These are phyloP conservation scores for Allium fistulosum DNA, from an alignment of 106 monocot species.

Conservation along the genomic window DNA sequence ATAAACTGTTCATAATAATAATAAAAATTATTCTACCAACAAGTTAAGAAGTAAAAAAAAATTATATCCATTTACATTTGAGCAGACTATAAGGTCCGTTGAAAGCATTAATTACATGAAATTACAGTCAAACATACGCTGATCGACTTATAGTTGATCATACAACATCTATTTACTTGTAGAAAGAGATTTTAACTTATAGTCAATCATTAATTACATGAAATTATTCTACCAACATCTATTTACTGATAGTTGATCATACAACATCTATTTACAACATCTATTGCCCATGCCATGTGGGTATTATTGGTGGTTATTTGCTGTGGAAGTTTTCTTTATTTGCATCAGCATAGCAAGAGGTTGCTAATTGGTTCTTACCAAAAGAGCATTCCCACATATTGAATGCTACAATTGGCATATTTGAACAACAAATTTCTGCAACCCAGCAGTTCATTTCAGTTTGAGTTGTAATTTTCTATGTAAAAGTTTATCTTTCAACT, in stretches of 20 bases:
- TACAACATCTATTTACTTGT: neutral
- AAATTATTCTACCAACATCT: too few species aligned
- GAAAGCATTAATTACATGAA: too few species aligned
- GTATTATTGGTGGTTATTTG: too few species aligned
- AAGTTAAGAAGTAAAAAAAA: too few species aligned
- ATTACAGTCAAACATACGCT: neutral
- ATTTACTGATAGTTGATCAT: conserved; percentile 3
- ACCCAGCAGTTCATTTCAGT: conserved; percentile 2
- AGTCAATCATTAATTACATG: too few species aligned
- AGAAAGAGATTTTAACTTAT: too few species aligned
- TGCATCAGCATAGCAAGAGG: neutral
- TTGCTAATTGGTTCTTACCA: neutral
- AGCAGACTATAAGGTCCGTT: too few species aligned
- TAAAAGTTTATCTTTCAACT: neutral
- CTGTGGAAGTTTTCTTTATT: neutral
- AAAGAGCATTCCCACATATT: neutral
- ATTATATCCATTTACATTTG: too few species aligned
- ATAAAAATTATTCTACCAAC: too few species aligned
- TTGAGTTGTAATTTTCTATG: neutral
- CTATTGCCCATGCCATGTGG: too few species aligned
- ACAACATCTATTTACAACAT: neutral
- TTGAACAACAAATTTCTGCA: neutral
- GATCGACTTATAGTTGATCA: conserved; percentile 1
- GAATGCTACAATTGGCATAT: neutral
- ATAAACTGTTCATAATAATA: too few species aligned